These are phyloP conservation scores for Suaeda aralocaspica DNA, from an alignment of 148 eudicot genomes.

Conservation along the genomic window DNA sequence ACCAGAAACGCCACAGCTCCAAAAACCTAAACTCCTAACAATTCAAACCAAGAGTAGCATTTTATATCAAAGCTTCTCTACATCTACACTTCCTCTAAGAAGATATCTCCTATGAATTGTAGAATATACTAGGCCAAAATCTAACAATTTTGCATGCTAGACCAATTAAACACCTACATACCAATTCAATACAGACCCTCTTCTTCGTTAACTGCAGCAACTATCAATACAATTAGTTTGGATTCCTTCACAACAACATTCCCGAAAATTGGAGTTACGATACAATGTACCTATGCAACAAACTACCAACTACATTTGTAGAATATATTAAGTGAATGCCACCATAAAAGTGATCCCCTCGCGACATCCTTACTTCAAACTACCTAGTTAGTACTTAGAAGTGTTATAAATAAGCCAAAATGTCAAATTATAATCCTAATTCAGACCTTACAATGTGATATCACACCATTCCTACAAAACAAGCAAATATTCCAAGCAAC, in stretches of 20 bases:
- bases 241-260: neutral
- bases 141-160: neutral
- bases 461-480: too few species aligned
- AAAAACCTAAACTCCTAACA: neutral
- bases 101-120: neutral
- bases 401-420: too few species aligned
- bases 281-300: neutral
- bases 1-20: neutral
- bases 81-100: constrained; percentile 6
- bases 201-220: neutral
- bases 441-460: too few species aligned
- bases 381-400: too few species aligned
- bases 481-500: too few species aligned
- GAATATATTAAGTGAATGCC: too few species aligned
- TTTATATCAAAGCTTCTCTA: neutral
- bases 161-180: neutral
- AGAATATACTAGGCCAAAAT: neutral
- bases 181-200: neutral
- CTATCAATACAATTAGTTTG: neutral
- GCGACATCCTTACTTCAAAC: too few species aligned
- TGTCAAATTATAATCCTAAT: too few species aligned
- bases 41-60: too few species aligned
- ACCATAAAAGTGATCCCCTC: too few species aligned
- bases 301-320: too few species aligned
- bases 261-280: neutral